These are phyloP conservation scores for Botryosphaeria dothidea DNA, from an alignment of 2,329 filamentous ascomycete genomes.

Conservation along the genomic window DNA sequence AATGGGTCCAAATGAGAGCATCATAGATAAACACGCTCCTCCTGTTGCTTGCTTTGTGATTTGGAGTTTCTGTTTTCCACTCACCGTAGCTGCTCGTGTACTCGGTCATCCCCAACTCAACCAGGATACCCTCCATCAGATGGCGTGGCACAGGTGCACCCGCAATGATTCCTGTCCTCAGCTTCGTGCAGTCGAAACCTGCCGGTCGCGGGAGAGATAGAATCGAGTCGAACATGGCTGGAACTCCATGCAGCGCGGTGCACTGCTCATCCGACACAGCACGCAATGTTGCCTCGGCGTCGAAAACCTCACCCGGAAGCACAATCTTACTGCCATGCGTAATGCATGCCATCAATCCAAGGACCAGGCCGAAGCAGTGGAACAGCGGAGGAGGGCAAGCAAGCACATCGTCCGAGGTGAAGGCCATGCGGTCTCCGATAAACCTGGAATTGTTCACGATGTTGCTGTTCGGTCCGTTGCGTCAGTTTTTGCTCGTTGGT, in stretches of 20 bases:
- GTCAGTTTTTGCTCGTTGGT: neutral
- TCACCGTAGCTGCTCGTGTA: conserved; percentile 54
- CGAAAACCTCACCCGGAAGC: conserved; percentile 74
- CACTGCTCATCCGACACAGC: conserved; percentile 56
- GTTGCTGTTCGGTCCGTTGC: conserved; percentile 29
- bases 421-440: conserved; percentile 69
- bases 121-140: conserved; percentile 71
- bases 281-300: conserved; percentile 64
- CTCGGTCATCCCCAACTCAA: conserved; percentile 72
- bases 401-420: conserved; percentile 63
- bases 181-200: conserved; percentile 46
- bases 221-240: conserved; percentile 78
- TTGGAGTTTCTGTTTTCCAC: neutral
- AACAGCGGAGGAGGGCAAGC: conserved; percentile 84
- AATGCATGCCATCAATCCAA: conserved; percentile 70
- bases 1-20: neutral
- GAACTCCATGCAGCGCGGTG: conserved; percentile 78
- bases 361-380: conserved; percentile 81
- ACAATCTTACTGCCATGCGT: conserved; percentile 77
- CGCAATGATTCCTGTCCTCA: conserved; percentile 77
- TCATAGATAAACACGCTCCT: neutral
- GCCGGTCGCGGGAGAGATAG: conserved; percentile 50
- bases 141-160: conserved; percentile 75
- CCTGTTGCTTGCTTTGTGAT: neutral
- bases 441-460: conserved; percentile 43